Conservation (phyloP, 371 early-diverging fungal species). For the Apophysomyces trapeziformis region DNA sequence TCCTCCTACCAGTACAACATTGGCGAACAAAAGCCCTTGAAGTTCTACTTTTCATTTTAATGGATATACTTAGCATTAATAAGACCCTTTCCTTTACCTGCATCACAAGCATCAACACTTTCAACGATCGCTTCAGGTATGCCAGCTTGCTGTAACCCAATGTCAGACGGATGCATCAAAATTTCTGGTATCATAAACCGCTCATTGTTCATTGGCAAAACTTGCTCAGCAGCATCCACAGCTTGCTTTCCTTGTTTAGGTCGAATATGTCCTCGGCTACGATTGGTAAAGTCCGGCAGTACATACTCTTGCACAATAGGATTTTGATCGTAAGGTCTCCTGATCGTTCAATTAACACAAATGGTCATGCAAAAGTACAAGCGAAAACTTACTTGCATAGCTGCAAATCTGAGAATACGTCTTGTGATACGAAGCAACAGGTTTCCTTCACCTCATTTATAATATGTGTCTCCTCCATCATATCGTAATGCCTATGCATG, state of each 20-base stretch:
- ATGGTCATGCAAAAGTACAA: not conserved
- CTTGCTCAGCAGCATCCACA: constrained; percentile 54
- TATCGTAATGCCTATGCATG: constrained; percentile 71
- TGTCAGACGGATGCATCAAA: constrained; percentile 82
- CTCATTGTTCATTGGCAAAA: constrained; percentile 81
- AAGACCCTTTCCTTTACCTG: constrained; percentile 33
- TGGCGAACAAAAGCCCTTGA: constrained; percentile 73
- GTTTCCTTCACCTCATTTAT: constrained; percentile 85
- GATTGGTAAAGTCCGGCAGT: constrained; percentile 75
- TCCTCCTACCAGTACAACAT: constrained; percentile 82
- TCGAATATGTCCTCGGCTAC: constrained; percentile 64
- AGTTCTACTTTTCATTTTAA: constrained; percentile 40
- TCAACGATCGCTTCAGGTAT: constrained; percentile 78
- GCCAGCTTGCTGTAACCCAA: constrained; percentile 85
- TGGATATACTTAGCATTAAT: constrained; percentile 2
- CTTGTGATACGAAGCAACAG: constrained; percentile 78
- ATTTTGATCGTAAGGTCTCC: constrained; percentile 46
- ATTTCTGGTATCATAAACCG: constrained; percentile 87
- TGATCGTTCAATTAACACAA: constrained; percentile 15
- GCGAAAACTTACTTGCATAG: constrained; percentile 56
- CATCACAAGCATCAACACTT: constrained; percentile 59
- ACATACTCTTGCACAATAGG: constrained; percentile 76
- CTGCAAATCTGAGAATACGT: constrained; percentile 69
- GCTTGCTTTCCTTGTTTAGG: constrained; percentile 18
- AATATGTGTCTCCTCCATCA: constrained; percentile 91